These are phyloP conservation scores for Echinosophora koreensis DNA, from an alignment of 306 rosid species.

Conservation along the genomic window DNA sequence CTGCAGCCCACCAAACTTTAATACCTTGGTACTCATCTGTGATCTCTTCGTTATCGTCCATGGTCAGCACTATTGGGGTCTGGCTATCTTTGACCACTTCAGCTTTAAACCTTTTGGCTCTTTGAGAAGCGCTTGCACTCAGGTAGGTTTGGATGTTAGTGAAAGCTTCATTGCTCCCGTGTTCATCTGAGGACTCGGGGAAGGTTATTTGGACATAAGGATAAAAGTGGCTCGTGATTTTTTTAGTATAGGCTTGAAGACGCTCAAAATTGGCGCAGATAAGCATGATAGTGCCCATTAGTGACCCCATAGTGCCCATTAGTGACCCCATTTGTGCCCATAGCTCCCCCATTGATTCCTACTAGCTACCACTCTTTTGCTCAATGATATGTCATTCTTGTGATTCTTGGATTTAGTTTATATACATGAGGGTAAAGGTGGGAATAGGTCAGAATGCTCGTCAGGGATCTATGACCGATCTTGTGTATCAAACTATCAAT, in stretches of 20 bases:
- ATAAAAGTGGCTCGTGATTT: conserved; percentile 13
- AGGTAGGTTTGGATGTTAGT: conserved; percentile 52
- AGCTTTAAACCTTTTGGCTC: too few species aligned
- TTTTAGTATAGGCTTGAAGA: conserved; percentile 37
- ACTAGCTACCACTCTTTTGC: background rate
- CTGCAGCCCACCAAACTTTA: too few species aligned
- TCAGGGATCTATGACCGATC: too few species aligned
- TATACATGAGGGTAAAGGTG: too few species aligned
- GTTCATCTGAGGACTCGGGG: conserved; percentile 49
- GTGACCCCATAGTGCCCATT: conserved; percentile 48
- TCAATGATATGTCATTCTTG: background rate
- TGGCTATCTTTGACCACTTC: too few species aligned
- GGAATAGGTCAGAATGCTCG: too few species aligned
- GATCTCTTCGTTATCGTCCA: too few species aligned
- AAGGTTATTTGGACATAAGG: conserved; percentile 66
- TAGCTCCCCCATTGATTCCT: conserved; percentile 24
- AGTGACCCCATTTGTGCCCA: too few species aligned
- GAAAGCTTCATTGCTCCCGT: conserved; percentile 53
- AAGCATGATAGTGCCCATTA: conserved; percentile 51
- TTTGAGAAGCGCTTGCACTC: too few species aligned
- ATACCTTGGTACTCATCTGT: too few species aligned
- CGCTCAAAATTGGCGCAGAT: conserved; percentile 41
- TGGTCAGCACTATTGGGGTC: too few species aligned
- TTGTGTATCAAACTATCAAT: too few species aligned
- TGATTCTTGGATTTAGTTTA: background rate